Base-by-base conservation (phyloP, 1,284 basidiomycete species). In the Ustanciosporium gigantosporum region DNA sequence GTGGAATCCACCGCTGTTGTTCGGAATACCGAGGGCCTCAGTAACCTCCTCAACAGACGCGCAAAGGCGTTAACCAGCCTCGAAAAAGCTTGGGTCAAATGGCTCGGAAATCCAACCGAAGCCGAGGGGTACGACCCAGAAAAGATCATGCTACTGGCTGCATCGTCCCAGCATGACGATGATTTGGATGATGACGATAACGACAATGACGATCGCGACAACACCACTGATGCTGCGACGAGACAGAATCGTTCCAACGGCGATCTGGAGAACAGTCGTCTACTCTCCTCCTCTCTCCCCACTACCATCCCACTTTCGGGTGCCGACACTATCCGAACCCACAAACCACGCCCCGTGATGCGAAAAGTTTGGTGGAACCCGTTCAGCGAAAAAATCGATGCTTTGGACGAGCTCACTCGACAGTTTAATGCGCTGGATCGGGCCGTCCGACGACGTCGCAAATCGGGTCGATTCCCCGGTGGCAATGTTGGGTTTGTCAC, bases 401-500 rank as follows among this genome's bases (percentile, higher is more conserved):
- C 57, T 0, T 65, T 75, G 36, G 68, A 70, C 41, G 55, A 70
- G 45, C 55, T 68, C 6, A 70, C 69, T 7, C 59, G 53, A 13
- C 50, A 47, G n/a, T 72, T 70, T 43, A 46, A 50, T n/a, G 51
- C 50, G 17, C 46, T 73, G 9, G 74, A 76, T 37, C 49, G 44
- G 9, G 65, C 60, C 0, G 74, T 72, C 3, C 45, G 52, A n/a
- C 42, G 42, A 14, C 27, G 57, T 6, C 52, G 68, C 27, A 53
- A 55, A 16, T 32, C 45, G 1, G 35, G 36, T 16, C 43, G 44
- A 2, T 73, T 81, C 31, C 74, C 74, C 47, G 77, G 71, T 88
- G n/a, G 86, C 84, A 76, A 88, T 49, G 84, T 86, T 7, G 94
- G 91, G 0, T 98, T 96, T 74, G 90, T 97, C n/a, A 97, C 94